Evolutionary conservation across 2,329 filamentous ascomycete species (phyloP).

Genomic region (Clonostachys rosea): DNA sequence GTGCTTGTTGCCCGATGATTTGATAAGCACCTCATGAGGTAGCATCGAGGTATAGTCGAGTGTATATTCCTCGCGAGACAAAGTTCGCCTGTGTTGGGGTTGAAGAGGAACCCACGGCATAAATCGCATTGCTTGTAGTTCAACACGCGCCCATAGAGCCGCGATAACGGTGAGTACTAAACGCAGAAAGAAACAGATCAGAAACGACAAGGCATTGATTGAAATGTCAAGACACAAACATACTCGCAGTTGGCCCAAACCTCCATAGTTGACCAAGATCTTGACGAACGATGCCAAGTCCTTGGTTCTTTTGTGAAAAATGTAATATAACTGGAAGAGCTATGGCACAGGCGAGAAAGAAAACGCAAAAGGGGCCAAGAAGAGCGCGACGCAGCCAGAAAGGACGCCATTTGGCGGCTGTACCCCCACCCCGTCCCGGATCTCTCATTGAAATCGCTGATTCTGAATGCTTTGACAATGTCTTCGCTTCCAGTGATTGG

Average conservation of each 20-base stretch:
- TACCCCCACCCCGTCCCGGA: too few relatives aligned
- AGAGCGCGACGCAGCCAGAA: background rate
- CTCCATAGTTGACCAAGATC: background rate
- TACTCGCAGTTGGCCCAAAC: background rate
- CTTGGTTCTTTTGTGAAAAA: background rate
- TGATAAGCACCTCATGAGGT: background rate
- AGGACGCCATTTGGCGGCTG: background rate
- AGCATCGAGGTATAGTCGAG: background rate
- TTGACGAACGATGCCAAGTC: background rate
- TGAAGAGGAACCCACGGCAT: background rate
- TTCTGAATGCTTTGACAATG: too few relatives aligned
- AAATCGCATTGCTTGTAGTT: background rate
- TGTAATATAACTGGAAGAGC: background rate
- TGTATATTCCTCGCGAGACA: background rate
- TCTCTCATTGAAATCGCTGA: too few relatives aligned
- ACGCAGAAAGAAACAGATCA: background rate
- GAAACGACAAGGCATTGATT: background rate
- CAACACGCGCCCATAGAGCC: background rate
- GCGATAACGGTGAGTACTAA: background rate
- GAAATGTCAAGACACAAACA: background rate
- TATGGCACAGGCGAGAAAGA: background rate
- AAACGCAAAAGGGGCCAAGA: background rate
- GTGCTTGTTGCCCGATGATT: background rate
- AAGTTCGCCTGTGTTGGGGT: background rate
- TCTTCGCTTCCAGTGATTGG: too few relatives aligned